Percentiles rank a stretch among this genome's conserved stretches.
Conservation (phyloP, 176 grass and related monocot species). For the Luzula sylvatica region DNA sequence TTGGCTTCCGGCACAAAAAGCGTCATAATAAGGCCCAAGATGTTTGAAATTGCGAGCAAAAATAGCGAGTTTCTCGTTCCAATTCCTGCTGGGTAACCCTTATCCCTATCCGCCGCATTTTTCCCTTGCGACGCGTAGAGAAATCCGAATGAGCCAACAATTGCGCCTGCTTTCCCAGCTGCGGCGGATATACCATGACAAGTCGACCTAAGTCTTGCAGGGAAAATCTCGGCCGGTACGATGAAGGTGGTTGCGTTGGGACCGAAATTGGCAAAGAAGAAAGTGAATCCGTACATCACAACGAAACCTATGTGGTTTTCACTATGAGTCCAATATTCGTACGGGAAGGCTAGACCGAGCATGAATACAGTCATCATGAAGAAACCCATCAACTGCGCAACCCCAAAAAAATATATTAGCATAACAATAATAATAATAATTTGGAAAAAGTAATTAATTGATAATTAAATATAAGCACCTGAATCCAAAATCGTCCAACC, state of each 20-base stretch:
- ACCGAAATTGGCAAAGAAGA: conserved; percentile 43
- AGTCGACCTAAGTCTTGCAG: conserved; percentile 26
- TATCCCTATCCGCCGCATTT: not conserved
- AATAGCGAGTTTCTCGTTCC: not conserved
- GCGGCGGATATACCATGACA: conserved; percentile 41
- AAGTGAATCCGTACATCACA: conserved; percentile 25
- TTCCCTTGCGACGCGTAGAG: not conserved
- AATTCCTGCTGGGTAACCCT: not conserved
- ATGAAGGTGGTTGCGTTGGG: conserved; percentile 39
- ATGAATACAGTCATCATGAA: conserved; percentile 40
- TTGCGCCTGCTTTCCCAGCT: conserved; percentile 26
- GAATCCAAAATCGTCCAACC: conserved; percentile 27
- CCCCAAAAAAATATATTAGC: too few species aligned
- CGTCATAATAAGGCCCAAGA: conserved; percentile 21
- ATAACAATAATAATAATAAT: too few species aligned
- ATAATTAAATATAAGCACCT: not conserved
- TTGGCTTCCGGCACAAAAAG: conserved; percentile 37
- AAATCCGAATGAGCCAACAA: conserved; percentile 24
- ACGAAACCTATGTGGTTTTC: conserved; percentile 12
- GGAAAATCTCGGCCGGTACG: conserved; percentile 40
- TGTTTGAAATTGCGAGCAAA: conserved; percentile 20
- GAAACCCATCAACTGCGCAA: conserved; percentile 12
- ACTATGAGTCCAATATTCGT: not conserved
- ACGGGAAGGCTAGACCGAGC: conserved; percentile 12
- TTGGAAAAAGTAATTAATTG: too few species aligned